Evolutionary conservation across 345 rosid genomes (phyloP), one percentile per base, ranked within the genome.

Genomic region (Populus ilicifolia): DNA sequence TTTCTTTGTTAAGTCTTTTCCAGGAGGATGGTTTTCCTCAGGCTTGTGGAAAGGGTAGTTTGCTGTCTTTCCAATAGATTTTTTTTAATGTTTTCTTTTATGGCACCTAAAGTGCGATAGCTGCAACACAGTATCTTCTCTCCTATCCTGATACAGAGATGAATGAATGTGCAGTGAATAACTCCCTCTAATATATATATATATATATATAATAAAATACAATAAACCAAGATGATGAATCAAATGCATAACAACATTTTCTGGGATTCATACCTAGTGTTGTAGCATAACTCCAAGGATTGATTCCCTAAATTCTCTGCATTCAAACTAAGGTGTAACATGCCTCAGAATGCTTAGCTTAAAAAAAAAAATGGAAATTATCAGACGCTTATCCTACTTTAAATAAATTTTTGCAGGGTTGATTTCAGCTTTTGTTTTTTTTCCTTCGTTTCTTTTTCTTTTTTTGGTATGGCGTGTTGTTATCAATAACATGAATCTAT

Each of bases 281-380:
- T 96, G 99, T 1, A 98, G 99, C 97, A 94, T 86, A 76, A 89
- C 94, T 77, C 90, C 91, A 80, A 96, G 90, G 80, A 96, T 81
- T 78, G 99, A 94, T 89, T 96, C 98, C 85, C 99, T 88, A 77
- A 92, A 94, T 76, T 94, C 94, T 91, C 98, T 91, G 93, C 99
- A 96, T 80, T 92, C 97, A 82, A 88, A 86, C 98, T 96, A 80
- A 82, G 84, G 76, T 71, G 75, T 74, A 84, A 80, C 67, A 78
- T 61, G 83, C 72, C 73, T 87, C 80, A 92, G 87, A 39, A 36
- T 72, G 56, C 69, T 76, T 72, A 71, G 73, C 54, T 59, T 76
- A 78, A 43, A 59, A 59, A 59, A 59, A 77, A 76, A 79, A 29
- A 59, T 39, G 50, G 35, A 52, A 18, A 61, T 56, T 20, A 21